Conservation (phyloP, 176 grass and related monocot genomes). For the Eleusine indica region DNA sequence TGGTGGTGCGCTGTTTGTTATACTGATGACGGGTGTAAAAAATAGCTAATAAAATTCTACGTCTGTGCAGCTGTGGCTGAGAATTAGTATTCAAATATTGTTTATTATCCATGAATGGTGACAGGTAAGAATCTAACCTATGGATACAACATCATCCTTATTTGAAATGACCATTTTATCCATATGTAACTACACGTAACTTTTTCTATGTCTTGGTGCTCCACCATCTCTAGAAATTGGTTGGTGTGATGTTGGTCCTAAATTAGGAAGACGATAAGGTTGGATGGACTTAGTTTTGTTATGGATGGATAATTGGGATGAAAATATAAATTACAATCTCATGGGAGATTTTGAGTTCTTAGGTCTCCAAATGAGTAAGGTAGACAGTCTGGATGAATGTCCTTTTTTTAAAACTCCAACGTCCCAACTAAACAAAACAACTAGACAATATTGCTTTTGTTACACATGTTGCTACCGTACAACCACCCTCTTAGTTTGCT, state of each 20-base stretch:
- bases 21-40: not conserved
- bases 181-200: rapidly evolving
- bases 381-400: constrained; percentile 49
- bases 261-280: constrained; percentile 37
- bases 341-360: constrained; percentile 69
- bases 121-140: not conserved
- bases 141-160: not conserved
- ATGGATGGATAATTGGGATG: constrained; percentile 44
- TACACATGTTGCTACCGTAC: constrained; percentile 14
- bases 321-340: not conserved
- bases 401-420: constrained; percentile 49
- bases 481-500: not conserved
- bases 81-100: not conserved
- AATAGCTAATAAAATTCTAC: not conserved
- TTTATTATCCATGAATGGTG: not conserved
- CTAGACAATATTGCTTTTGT: not conserved
- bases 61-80: not conserved
- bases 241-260: constrained; percentile 31
- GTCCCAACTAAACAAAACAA: constrained; percentile 57
- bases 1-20: not conserved
- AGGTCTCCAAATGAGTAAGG: constrained; percentile 15
- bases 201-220: not conserved
- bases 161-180: constrained; percentile 7
- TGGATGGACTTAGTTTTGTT: constrained; percentile 37
- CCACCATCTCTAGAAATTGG: not conserved